A percentile compares a stretch with the other conserved stretches of the same genome.
Evolutionary conservation across 2,329 filamentous ascomycete genomes (phyloP).

Genomic region (Fusarium neocosmosporiellum): DNA sequence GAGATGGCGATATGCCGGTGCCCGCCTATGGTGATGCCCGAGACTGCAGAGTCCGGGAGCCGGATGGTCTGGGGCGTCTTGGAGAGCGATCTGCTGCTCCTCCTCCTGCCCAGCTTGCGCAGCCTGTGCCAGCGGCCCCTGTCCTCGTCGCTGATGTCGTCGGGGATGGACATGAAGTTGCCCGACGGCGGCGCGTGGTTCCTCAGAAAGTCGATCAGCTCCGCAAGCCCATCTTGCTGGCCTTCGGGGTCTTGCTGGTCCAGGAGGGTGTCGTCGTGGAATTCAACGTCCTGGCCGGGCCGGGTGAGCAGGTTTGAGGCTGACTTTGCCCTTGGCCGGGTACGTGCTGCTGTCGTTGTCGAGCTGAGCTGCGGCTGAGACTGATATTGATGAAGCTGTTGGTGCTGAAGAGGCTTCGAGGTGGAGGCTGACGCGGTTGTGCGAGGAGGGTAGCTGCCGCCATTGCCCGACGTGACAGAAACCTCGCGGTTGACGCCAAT

Average conservation of each 20-base stretch:
- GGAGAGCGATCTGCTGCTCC: constrained; percentile 51
- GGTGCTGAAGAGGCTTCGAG: constrained; percentile 9
- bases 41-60: constrained; percentile 67
- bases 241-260: constrained; percentile 26
- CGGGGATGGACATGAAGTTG: constrained; percentile 62
- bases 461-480: constrained; percentile 37
- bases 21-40: constrained; percentile 63
- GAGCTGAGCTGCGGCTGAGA: constrained; percentile 1
- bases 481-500: constrained; percentile 32
- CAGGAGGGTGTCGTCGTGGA: constrained; percentile 36
- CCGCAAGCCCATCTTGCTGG: constrained; percentile 45
- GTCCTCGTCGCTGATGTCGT: constrained; percentile 44
- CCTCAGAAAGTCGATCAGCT: constrained; percentile 62
- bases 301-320: constrained; percentile 36
- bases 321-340: constrained; percentile 38
- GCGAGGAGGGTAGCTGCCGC: constrained; percentile 29
- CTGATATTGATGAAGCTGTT: constrained; percentile 14
- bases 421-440: constrained; percentile 21
- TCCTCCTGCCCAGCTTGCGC: constrained; percentile 53
- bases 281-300: constrained; percentile 26
- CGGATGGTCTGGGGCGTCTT: constrained; percentile 48
- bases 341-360: constrained; percentile 17
- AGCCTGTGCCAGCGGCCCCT: constrained; percentile 57
- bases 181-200: constrained; percentile 60
- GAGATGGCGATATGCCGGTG: constrained; percentile 71